Conservation (phyloP, 2,329 filamentous ascomycete species). For the Aspergillus bombycis region DNA sequence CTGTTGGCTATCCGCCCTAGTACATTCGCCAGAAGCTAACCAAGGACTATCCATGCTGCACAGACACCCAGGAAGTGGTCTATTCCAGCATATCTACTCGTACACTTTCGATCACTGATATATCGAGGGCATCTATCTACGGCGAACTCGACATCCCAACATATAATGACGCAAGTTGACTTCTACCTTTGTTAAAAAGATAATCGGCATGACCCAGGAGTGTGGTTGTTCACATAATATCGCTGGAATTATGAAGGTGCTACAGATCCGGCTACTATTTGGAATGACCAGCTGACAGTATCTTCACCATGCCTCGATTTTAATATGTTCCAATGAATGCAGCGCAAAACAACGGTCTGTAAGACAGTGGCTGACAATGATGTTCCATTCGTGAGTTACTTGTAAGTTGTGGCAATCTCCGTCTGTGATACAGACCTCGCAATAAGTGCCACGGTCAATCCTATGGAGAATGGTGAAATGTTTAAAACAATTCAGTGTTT, state of each 20-base stretch:
- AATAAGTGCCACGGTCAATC: background rate
- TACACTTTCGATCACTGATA: background rate
- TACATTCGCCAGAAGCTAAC: too few relatives aligned
- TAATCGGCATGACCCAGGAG: background rate
- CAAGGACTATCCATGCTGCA: too few relatives aligned
- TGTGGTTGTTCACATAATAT: background rate
- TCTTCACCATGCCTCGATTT: background rate
- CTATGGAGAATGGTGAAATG: background rate
- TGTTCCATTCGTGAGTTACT: background rate
- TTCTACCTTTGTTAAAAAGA: background rate
- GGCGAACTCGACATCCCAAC: background rate
- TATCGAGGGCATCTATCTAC: background rate
- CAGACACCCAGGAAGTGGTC: accelerated
- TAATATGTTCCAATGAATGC: background rate
- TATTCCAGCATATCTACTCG: too few relatives aligned
- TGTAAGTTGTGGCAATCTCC: background rate
- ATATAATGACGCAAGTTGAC: background rate
- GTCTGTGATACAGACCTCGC: background rate
- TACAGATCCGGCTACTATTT: background rate
- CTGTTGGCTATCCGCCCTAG: too few relatives aligned
- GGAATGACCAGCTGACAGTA: background rate
- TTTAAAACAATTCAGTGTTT: background rate
- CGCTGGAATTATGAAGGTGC: background rate
- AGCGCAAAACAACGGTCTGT: background rate
- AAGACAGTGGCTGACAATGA: background rate